These are phyloP conservation scores for Penicillium canescens DNA, from an alignment of 495 filamentous ascomycete species.

Conservation along the genomic window DNA sequence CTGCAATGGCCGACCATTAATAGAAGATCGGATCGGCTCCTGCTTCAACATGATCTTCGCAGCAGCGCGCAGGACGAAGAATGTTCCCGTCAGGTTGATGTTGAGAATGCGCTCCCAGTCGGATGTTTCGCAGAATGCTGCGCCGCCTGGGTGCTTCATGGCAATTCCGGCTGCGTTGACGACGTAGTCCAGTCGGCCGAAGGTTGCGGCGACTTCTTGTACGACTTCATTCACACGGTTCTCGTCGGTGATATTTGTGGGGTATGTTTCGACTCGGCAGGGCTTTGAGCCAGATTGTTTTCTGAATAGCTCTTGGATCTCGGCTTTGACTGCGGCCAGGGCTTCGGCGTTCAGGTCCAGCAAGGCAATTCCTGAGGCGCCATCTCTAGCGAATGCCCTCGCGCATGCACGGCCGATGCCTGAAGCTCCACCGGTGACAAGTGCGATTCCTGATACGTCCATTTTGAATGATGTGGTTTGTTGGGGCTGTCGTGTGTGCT, in stretches of 20 bases:
- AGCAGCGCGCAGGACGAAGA: constrained; percentile 41
- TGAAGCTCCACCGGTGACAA: constrained; percentile 24
- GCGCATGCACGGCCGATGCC: constrained; percentile 25
- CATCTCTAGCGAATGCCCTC: constrained; percentile 18
- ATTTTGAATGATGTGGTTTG: not conserved
- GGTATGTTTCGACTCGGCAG: constrained; percentile 15
- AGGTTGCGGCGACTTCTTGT: constrained; percentile 21
- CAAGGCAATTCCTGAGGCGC: constrained; percentile 18
- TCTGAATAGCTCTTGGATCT: constrained; percentile 12
- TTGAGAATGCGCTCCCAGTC: constrained; percentile 42
- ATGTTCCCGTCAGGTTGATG: constrained; percentile 44
- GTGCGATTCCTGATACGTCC: constrained; percentile 25
- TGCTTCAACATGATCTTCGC: constrained; percentile 42
- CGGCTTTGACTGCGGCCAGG: constrained; percentile 14
- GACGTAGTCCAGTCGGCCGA: constrained; percentile 45
- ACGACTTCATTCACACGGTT: constrained; percentile 31
- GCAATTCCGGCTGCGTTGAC: constrained; percentile 44
- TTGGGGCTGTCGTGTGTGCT: not conserved
- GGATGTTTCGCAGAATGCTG: constrained; percentile 27
- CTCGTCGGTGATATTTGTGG: constrained; percentile 34
- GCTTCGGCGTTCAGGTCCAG: constrained; percentile 18
- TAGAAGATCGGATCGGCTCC: constrained; percentile 32
- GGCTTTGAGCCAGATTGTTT: not conserved
- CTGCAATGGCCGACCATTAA: constrained; percentile 22
- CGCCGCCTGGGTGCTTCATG: constrained; percentile 32